A percentile compares a stretch with the other conserved stretches of the same genome.
These are phyloP conservation scores for Chloridella minuta DNA, from an alignment of 352 stramenopile species.

Conservation along the genomic window DNA sequence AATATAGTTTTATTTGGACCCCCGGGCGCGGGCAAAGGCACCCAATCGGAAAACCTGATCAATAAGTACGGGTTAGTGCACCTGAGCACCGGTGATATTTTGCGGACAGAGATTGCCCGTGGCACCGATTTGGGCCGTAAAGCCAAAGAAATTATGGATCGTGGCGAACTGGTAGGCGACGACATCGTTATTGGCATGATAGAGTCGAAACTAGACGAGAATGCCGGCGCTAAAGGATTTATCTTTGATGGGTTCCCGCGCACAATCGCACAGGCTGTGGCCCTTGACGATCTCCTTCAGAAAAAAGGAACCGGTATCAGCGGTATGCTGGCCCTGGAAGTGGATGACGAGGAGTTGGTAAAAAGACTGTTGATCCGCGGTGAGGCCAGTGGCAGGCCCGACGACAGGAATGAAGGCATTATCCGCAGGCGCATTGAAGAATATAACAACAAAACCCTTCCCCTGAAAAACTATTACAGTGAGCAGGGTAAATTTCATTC, in stretches of 20 bases:
- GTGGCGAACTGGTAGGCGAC: conserved; percentile 54
- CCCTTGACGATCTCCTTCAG: conserved; percentile 89
- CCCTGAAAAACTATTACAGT: too few species aligned
- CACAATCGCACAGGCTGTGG: conserved; percentile 78
- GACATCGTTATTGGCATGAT: conserved; percentile 99
- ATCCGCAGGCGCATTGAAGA: too few species aligned
- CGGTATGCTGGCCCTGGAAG: too few species aligned
- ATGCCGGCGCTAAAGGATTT: conserved; percentile 84
- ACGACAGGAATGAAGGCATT: too few species aligned
- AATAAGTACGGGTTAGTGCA: conserved; percentile 85
- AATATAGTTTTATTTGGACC: too few species aligned
- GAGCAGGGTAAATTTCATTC: too few species aligned
- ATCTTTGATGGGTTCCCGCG: conserved; percentile 98
- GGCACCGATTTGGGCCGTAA: neutral
- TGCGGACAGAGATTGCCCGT: conserved; percentile 63
- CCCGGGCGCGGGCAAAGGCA: conserved; percentile 86
- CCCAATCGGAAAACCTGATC: conserved; percentile 82
- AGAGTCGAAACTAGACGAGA: conserved; percentile 73
- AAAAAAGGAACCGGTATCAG: too few species aligned
- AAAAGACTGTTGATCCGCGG: too few species aligned
- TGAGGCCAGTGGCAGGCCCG: too few species aligned
- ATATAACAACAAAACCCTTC: too few species aligned
- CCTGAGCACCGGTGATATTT: conserved; percentile 93
- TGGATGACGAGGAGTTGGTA: too few species aligned
- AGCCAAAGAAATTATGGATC: conserved; percentile 59